Percentiles rank a stretch among this genome's conserved stretches.
phyloP scores from a whole-genome alignment of 495 filamentous ascomycete species.

The Talaromyces liani region DNA sequence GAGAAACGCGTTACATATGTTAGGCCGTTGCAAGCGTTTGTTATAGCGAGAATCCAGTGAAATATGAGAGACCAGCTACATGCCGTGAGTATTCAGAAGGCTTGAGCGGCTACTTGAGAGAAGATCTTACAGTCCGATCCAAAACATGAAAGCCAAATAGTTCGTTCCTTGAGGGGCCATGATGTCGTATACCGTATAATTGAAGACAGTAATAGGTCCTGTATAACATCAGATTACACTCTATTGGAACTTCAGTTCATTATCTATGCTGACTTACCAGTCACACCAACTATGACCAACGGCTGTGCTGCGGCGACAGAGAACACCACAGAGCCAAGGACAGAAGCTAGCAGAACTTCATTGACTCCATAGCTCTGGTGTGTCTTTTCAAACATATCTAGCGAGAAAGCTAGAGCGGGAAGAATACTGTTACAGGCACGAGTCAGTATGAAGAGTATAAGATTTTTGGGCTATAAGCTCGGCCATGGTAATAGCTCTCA shows the following conservation, averaged over 20 bases:
- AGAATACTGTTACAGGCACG: conserved; percentile 49
- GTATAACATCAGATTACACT: background rate
- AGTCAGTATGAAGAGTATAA: background rate
- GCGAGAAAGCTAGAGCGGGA: conserved; percentile 73
- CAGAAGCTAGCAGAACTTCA: conserved; percentile 72
- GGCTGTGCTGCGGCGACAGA: conserved; percentile 69
- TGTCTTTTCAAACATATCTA: conserved; percentile 83
- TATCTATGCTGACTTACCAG: conserved; percentile 39
- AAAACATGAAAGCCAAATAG: conserved; percentile 78
- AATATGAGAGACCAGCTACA: conserved; percentile 67
- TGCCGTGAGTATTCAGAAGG: conserved; percentile 7
- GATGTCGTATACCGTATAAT: conserved; percentile 83
- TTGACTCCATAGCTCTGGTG: conserved; percentile 75
- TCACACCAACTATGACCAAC: conserved; percentile 84
- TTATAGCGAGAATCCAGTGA: conserved; percentile 72
- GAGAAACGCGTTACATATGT: conserved; percentile 79
- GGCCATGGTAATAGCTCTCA: background rate
- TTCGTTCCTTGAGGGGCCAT: conserved; percentile 60
- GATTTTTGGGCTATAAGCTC: background rate
- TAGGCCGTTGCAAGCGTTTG: conserved; percentile 72
- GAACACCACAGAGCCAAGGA: conserved; percentile 72
- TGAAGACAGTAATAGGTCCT: conserved; percentile 81
- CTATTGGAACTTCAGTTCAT: background rate
- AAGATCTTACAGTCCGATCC: conserved; percentile 63
- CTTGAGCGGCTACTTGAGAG: no score